Conservation (phyloP, 176 grass and related monocot species). For the Sorghum bicolor region Sorghum_bicolor_NCBIv3 NC_012872.2:66115001-66115500, state of each 20-base stretch:
- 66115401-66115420: not conserved
- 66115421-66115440: slow-evolving; percentile 19
- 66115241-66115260: not conserved
- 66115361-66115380: not conserved
- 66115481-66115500: slow-evolving; percentile 88
- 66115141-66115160: not conserved
- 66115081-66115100: not conserved
- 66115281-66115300: not conserved
- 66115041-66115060: not conserved
- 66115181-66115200: not conserved
- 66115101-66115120: not conserved
- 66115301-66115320: not conserved
- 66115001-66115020: not conserved
- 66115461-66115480: slow-evolving; percentile 87
- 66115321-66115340: not conserved
- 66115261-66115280: not conserved
- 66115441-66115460: slow-evolving; percentile 16
- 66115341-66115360: not conserved
- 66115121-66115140: not conserved
- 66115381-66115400: not conserved
- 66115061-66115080: not conserved
- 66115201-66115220: not conserved
- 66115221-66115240: not conserved
- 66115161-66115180: not conserved
- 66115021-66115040: not conserved